Evolutionary conservation across 1,139 yeast genomes (phyloP), one percentile per base, ranked within the genome.

Genomic region (Yamadazyma buinensis): DNA sequence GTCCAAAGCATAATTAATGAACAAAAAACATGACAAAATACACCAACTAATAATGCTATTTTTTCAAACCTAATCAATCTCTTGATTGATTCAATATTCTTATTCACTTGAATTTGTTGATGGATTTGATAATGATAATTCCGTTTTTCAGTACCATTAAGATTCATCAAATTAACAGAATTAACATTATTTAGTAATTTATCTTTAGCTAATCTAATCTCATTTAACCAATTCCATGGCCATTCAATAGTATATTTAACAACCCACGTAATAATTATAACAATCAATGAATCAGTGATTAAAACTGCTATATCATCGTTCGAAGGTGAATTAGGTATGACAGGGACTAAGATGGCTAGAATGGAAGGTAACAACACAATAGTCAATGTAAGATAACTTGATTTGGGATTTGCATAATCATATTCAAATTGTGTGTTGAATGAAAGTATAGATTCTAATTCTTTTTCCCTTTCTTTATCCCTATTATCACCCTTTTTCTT

Each of bases 161-260:
- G n/a, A n/a, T n/a, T n/a, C 3, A 39, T 40, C n/a, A 50, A 27
- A 5, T 32, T 7, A 3, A 36, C 28, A 6, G 54, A 45, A 26
- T 49, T 50, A 23, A 47, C 38, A 26, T 52, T 46, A 27, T 43
- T 41, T 6, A 55, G 37, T 24, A 57, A 29, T 23, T 39, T 45
- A 1, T 30, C 30, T 33, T 55, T 59, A 7, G 55, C 40, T 5
- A 41, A 43, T 29, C 47, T 46, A 13, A 64, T 43, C 26, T 52
- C 54, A n/a, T 46, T 38, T 12, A 55, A 39, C 69, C 68, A 61
- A 11, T 44, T 43, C 61, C 64, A 62, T 1, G 69, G 68, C 68
- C 67, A 62, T 30, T 62, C 67, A 19, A 55, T 48, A 2, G 56
- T 43, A 26, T 52, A 49, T 34, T 51, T 54, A 11, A 62, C 56